These are phyloP conservation scores for Penicillium nucicola DNA, from an alignment of 495 filamentous ascomycete species.

Conservation along the genomic window DNA sequence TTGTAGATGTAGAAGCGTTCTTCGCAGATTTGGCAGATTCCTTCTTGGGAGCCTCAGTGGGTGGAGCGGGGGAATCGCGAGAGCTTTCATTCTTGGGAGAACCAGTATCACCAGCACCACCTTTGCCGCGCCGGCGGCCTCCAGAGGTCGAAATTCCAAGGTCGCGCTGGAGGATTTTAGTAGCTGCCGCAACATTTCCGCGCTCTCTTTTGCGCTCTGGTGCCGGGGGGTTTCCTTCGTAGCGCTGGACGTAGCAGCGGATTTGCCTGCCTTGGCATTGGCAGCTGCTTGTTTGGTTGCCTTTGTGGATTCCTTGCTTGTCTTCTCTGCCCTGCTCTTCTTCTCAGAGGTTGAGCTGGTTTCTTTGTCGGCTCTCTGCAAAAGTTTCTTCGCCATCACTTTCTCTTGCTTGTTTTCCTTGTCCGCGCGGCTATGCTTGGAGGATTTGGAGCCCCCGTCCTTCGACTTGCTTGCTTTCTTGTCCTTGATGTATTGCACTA, in stretches of 20 bases:
- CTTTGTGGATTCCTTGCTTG: conserved; percentile 72
- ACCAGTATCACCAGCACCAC: conserved; percentile 27
- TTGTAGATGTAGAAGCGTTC: conserved; percentile 24
- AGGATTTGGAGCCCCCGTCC: conserved; percentile 53
- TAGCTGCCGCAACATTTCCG: conserved; percentile 70
- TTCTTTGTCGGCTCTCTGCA: conserved; percentile 46
- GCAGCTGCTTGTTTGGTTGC: conserved; percentile 67
- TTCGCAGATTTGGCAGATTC: conserved; percentile 29
- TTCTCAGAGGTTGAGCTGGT: conserved; percentile 38
- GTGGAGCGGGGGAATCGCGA: conserved; percentile 24
- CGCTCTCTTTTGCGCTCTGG: conserved; percentile 59
- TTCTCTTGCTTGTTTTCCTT: conserved; percentile 61
- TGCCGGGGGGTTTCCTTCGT: conserved; percentile 28
- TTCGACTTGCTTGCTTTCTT: conserved; percentile 88
- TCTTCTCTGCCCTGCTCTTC: conserved; percentile 55
- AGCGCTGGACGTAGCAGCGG: conserved; percentile 28
- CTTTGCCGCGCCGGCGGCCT: conserved; percentile 44
- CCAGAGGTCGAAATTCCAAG: conserved; percentile 70
- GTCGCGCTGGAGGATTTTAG: conserved; percentile 86
- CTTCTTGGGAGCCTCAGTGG: conserved; percentile 34
- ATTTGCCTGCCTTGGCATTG: conserved; percentile 25
- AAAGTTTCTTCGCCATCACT: conserved; percentile 48
- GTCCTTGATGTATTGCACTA: conserved; percentile 86
- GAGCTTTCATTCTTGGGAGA: conserved; percentile 25
- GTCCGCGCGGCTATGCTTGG: conserved; percentile 56